Percentiles rank a stretch among this genome's conserved stretches.
These are phyloP conservation scores for Aspergillus puulaauensis DNA, from an alignment of 2,329 filamentous ascomycete genomes.

Conservation along the genomic window DNA sequence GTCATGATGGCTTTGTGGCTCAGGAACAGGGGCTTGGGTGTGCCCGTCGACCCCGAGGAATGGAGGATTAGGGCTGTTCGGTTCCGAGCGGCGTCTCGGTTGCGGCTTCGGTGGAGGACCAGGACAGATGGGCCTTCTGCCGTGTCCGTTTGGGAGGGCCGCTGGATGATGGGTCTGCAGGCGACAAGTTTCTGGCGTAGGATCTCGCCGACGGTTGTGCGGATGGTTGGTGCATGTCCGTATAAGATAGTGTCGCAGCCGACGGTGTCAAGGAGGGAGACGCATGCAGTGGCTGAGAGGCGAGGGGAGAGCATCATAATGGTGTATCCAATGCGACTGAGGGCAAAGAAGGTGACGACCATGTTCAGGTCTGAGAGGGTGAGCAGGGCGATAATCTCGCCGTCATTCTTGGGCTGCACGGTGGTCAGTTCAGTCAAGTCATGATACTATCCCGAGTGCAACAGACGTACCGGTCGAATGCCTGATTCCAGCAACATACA, in stretches of 20 bases:
- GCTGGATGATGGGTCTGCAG: conserved; percentile 26
- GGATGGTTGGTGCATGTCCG: conserved; percentile 35
- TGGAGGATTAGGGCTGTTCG: conserved; percentile 45
- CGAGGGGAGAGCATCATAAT: conserved; percentile 47
- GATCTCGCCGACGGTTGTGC: conserved; percentile 30
- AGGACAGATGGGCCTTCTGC: conserved; percentile 17
- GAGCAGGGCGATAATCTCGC: conserved; percentile 38
- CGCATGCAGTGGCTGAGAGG: conserved; percentile 41
- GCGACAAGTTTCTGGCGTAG: conserved; percentile 23
- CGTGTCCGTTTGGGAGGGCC: conserved; percentile 4
- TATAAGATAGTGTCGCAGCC: conserved; percentile 38
- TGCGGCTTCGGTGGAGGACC: conserved; percentile 18
- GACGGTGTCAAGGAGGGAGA: conserved; percentile 40
- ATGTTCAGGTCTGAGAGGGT: conserved; percentile 44
- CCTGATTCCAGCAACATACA: conserved; percentile 27
- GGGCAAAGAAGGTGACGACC: conserved; percentile 45
- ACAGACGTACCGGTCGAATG: conserved; percentile 15
- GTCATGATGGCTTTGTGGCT: conserved; percentile 43
- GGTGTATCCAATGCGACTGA: conserved; percentile 46
- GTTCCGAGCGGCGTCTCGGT: conserved; percentile 27
- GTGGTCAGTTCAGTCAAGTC: not conserved
- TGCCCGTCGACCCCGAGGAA: conserved; percentile 51
- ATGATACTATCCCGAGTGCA: not conserved
- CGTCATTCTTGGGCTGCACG: conserved; percentile 18
- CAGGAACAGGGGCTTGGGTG: conserved; percentile 47